Evolutionary conservation across 225 moss, liverwort and hornwort genomes (phyloP).

Genomic region (Thuidium tamariscinum): DNA sequence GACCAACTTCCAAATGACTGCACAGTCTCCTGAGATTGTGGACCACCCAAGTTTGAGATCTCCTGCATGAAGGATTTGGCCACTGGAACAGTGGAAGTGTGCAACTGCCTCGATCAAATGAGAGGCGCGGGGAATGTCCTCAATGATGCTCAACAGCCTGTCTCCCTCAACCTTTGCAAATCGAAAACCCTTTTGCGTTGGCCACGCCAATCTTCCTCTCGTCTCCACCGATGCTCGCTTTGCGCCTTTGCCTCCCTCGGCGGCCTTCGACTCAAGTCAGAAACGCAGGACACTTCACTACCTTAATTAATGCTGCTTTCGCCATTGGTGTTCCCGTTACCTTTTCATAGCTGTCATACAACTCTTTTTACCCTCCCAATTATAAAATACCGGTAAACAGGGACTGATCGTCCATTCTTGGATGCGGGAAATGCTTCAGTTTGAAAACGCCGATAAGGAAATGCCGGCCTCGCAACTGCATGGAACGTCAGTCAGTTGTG

Average conservation of each 20-base stretch:
- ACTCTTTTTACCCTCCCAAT: neutral
- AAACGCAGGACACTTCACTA: no score
- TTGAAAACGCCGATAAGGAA: neutral
- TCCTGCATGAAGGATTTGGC: neutral
- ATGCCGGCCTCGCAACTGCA: neutral
- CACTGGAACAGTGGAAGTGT: neutral
- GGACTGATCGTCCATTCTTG: neutral
- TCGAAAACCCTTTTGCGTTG: neutral
- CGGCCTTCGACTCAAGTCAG: neutral
- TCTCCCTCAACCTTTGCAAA: neutral
- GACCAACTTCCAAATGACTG: neutral
- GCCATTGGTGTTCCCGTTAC: neutral
- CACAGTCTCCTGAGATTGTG: neutral
- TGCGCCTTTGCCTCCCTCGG: neutral
- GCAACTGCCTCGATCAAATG: neutral
- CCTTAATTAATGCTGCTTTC: neutral
- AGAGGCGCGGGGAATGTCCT: neutral
- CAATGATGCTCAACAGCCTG: neutral
- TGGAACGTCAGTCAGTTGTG: no score
- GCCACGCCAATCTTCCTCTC: neutral
- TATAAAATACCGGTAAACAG: no score
- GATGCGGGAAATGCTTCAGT: neutral
- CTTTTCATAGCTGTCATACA: neutral
- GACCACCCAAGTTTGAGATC: neutral
- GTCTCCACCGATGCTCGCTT: neutral